phyloP scores from a whole-genome alignment of 139 green algal species.

The Picochlorum sp. region DNA sequence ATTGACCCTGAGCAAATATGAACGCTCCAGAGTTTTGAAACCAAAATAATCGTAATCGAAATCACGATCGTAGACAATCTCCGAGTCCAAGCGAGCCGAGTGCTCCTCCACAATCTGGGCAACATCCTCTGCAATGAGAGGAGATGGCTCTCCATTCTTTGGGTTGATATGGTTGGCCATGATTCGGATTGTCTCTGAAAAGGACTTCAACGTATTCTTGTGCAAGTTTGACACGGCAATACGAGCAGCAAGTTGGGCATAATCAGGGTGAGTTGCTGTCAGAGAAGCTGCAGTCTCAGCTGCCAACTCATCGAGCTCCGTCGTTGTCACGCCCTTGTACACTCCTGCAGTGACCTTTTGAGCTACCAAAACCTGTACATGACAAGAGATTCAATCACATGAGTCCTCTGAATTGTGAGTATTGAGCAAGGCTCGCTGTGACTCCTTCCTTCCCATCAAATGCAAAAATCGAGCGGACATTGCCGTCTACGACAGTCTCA shows the following conservation, averaged over 20 bases:
- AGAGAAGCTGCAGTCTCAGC: constrained; percentile 96
- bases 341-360: constrained; percentile 94
- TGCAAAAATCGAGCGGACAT: neutral
- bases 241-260: constrained; percentile 94
- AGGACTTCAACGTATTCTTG: constrained; percentile 98
- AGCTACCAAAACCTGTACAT: constrained; percentile 80
- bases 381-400: neutral
- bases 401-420: neutral
- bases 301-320: constrained; percentile 95
- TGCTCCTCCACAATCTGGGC: constrained; percentile 85
- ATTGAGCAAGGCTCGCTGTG: no score
- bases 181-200: constrained; percentile 83
- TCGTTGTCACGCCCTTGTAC: constrained; percentile 94
- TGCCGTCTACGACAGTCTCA: neutral
- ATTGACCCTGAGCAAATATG: constrained; percentile 95
- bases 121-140: constrained; percentile 83
- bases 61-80: constrained; percentile 98
- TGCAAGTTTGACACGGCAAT: constrained; percentile 99
- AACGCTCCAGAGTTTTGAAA: constrained; percentile 99
- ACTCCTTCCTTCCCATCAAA: no score
- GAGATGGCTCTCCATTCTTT: constrained; percentile 71
- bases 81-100: constrained; percentile 75
- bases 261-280: constrained; percentile 96
- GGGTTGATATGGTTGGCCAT: constrained; percentile 90
- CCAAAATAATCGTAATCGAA: constrained; percentile 99